Evolutionary conservation across 1,284 basidiomycete genomes (phyloP), one percentile per base, ranked within the genome.

Genomic region (Meira nashicola): DNA sequence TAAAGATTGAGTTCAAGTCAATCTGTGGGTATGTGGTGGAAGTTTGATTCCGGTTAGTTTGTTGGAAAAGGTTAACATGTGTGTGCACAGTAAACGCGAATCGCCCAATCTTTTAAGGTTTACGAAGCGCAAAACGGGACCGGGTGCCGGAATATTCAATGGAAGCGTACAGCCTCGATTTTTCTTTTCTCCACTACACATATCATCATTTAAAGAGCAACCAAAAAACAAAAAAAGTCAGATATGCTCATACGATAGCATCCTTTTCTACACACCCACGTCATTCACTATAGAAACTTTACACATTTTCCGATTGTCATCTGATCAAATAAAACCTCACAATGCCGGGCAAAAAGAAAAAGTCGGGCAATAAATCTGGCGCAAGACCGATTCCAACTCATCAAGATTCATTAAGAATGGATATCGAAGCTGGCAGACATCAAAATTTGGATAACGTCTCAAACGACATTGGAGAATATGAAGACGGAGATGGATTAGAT

Each of bases 401-500:
- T 41, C 37, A 39, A 25, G 50, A 53, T 23, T 53, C 50, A 38
- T 17, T 53, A 19, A 53, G 50, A 28, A 37, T n/a, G 23, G 50
- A 53, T 25, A 53, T 53, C 3, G 50, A 53, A 53, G 50, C 50
- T 3, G 50, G 7, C 11, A n/a, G 50, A 28, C 11, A 17, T 25
- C 11, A 17, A 2, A 19, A 53, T 39, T 2, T 39, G 14, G 12
- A 53, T 4, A 2, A 28, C 11, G 11, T 39, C 17, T 38, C 50
- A 41, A 39, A 53, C 17, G 50, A 53, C n/a, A 19, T 33, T 40
- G 50, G 50, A 2, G 59, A 52, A 15, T 63, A 39, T 4, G 50
- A 58, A 23, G 61, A 66, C 21, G 71, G 64, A 8, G 62, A 63
- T 10, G 71, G 57, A 9, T 57, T 65, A 38, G 72, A 73, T 43